A percentile compares a stretch with the other conserved stretches of the same genome.
phyloP scores from a whole-genome alignment of 306 rosid genomes.

The Herpetospermum pedunculosum region DNA sequence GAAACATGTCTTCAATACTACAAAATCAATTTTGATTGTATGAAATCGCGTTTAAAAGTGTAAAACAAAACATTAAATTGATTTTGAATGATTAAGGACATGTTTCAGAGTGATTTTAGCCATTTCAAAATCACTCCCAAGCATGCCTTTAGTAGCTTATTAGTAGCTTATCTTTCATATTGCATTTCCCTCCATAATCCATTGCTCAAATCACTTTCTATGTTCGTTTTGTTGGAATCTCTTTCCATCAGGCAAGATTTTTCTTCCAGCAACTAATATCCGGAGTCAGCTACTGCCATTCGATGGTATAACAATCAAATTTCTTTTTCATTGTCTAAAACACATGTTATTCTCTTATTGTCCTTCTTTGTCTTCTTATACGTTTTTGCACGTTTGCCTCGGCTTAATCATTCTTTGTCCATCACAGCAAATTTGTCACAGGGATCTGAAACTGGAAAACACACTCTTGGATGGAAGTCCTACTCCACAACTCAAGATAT shows the following conservation, averaged over 20 bases:
- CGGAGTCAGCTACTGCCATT: slow-evolving; percentile 88
- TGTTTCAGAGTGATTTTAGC: too few relatives aligned
- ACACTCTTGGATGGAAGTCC: slow-evolving; percentile 82
- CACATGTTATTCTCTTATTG: background rate
- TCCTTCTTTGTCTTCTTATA: background rate
- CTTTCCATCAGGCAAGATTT: slow-evolving; percentile 64
- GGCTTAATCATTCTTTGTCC: background rate
- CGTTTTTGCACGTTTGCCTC: background rate
- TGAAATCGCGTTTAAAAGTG: too few relatives aligned
- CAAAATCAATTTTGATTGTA: too few relatives aligned
- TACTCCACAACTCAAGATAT: slow-evolving; percentile 70
- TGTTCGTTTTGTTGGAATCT: background rate
- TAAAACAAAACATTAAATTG: too few relatives aligned
- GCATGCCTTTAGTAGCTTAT: too few relatives aligned
- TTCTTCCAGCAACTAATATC: slow-evolving; percentile 97
- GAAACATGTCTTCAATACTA: too few relatives aligned
- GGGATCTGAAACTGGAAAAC: slow-evolving; percentile 93
- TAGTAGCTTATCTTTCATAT: too few relatives aligned
- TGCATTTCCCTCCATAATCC: background rate
- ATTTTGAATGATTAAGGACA: too few relatives aligned
- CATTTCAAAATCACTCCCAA: too few relatives aligned
- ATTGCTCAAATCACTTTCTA: background rate
- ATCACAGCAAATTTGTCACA: slow-evolving; percentile 78
- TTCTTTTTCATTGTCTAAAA: background rate
- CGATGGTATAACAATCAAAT: slow-evolving; percentile 40